phyloP scores from a whole-genome alignment of 2,329 filamentous ascomycete genomes.

The Microdochium nivale region DNA sequence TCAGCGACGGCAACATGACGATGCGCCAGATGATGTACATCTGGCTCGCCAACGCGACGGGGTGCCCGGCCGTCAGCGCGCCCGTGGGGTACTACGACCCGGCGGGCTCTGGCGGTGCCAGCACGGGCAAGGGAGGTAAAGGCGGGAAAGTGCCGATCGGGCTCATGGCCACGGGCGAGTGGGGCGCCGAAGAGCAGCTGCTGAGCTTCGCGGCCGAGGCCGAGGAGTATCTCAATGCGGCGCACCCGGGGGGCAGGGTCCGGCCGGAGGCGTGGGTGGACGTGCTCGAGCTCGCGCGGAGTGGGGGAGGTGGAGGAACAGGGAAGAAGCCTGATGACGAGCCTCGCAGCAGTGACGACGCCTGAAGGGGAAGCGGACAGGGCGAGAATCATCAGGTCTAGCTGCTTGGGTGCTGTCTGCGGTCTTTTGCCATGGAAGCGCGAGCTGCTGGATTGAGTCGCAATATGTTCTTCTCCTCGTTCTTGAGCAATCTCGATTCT shows the following conservation, averaged over 20 bases:
- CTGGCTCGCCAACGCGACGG: slow-evolving; percentile 76
- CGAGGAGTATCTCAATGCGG: slow-evolving; percentile 45
- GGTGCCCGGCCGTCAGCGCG: slow-evolving; percentile 65
- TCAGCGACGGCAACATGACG: slow-evolving; percentile 64
- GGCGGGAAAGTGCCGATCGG: slow-evolving; percentile 52
- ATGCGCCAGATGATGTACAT: slow-evolving; percentile 79
- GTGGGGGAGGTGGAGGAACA: not conserved
- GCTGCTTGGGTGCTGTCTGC: no score
- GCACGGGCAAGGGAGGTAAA: slow-evolving; percentile 23
- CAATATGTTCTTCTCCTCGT: no score
- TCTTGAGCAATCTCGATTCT: no score
- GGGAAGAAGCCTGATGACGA: not conserved
- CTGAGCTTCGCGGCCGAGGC: slow-evolving; percentile 50
- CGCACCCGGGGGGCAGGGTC: slow-evolving; percentile 36
- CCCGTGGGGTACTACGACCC: slow-evolving; percentile 66
- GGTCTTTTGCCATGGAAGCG: no score
- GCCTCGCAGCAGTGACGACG: not conserved
- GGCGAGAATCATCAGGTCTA: no score
- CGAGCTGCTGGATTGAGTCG: no score
- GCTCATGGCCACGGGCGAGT: slow-evolving; percentile 56
- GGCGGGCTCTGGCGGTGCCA: slow-evolving; percentile 11
- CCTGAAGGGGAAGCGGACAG: not conserved
- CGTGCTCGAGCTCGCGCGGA: slow-evolving; percentile 31
- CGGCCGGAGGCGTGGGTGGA: slow-evolving; percentile 50
- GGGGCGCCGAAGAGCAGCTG: slow-evolving; percentile 57